These are phyloP conservation scores for Astrocystis sublimbata DNA, from an alignment of 495 filamentous ascomycete species.

Conservation along the genomic window DNA sequence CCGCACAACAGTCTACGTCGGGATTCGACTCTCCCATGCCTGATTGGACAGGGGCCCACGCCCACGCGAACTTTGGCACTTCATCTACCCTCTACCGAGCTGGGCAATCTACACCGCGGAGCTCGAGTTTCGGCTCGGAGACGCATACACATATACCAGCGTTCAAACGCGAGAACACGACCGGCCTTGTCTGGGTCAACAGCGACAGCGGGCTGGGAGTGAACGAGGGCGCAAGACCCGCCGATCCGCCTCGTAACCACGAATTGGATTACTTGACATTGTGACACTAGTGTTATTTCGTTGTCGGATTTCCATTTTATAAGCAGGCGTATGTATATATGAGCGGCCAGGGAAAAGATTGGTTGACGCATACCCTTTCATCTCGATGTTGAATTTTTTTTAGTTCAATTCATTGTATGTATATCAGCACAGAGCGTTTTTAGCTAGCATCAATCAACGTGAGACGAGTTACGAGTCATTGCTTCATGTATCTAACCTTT, in stretches of 20 bases:
- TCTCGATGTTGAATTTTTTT: neutral
- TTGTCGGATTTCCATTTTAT: neutral
- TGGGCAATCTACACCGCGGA: neutral
- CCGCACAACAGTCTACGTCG: neutral
- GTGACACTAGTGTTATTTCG: constrained; percentile 7
- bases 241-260: constrained; percentile 18
- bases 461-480: neutral
- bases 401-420: neutral
- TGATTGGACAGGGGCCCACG: constrained; percentile 12
- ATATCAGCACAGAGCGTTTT: neutral
- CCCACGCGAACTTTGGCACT: neutral
- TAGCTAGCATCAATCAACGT: neutral
- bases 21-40: constrained; percentile 14
- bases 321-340: neutral
- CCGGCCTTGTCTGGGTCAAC: constrained; percentile 2
- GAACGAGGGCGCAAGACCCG: neutral
- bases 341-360: neutral
- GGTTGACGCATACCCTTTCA: constrained; percentile 4
- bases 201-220: neutral
- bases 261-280: constrained; percentile 33
- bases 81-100: neutral
- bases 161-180: constrained; percentile 7
- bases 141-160: neutral
- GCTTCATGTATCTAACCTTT: neutral
- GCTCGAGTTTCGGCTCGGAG: neutral